Base-by-base conservation (phyloP, 805 yeast genomes). In the Starmerella floris region DNA sequence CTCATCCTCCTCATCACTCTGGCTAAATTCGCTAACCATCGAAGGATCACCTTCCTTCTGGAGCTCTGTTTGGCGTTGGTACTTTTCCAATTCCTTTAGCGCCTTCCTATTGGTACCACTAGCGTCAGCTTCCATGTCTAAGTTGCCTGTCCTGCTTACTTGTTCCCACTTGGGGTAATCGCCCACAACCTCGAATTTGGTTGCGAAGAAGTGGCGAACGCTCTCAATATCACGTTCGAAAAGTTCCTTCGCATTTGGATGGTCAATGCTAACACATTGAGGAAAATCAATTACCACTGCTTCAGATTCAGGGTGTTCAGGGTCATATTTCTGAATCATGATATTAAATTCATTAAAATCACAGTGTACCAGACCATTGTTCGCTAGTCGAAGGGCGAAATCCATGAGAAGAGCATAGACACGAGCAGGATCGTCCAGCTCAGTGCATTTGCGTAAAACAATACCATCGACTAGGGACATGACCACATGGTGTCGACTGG, bases 261-360 rank as follows among this genome's bases (percentile, higher is more conserved):
- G 99, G 51, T 81, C 87, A 36, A 83, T 82, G 20, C 95, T 83
- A 16, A 91, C 81, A 74, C 96, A 88, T 63, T 91, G 99, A 3
- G 99, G 99, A 68, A 91, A 91, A 69, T 91, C 99, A 55, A 91
- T 88, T 23, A 91, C 95, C 19, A 87, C 79, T 55, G 85, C 83
- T 39, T 83, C 91, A 34, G 65, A 63, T 42, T 77, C 83, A 6
- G 68, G 66, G 35, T 53, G 35, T 31, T 52, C 54, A 26, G 59
- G 60, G 28, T 57, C 57, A 32, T 59, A 51, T 49, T 80, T 80
- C 32, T 81, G 68, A 25, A 84, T 77, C 73, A 91, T 83, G 52
- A 91, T 84, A 61, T 91, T 91, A 62, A 91, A 91, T 64, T 91
- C 99, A 61, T 91, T 91, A 66, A 78, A 91, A 66, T 91, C 99